Base-by-base conservation (phyloP, 306 rosid genomes). In the Dryas alaskensis region DNA sequence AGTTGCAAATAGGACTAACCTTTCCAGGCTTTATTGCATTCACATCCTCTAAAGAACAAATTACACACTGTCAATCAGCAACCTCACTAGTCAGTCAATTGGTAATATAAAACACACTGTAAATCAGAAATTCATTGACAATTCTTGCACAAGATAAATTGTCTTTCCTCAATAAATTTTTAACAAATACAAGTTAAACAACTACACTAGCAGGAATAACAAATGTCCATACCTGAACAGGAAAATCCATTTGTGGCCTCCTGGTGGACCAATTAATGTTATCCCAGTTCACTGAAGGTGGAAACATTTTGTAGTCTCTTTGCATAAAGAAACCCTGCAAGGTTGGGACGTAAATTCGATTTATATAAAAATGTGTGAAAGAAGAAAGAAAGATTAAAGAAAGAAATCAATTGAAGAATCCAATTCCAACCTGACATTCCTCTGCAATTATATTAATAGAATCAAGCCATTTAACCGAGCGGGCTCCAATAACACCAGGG, bases 231-330 rank as follows among this genome's bases (percentile, higher is more conserved):
- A 93, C 98, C 98, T 94, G 98, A 82, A 94, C 90, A 9, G 98
- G 97, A 80, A 94, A 91, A 81, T 94, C 98, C 98, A 94, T 94
- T 83, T 91, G 97, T 1, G 98, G 96, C 67, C 82, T 87, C 86
- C 98, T 81, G 60, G 84, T 88, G 9, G 92, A 83, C 98, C 98
- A 94, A 79, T 88, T 48, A 50, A 94, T 94, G 70, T 91, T 94
- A 25, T 92, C 92, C 98, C 98, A 94, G 87, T 91, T 77, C 65
- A 94, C 96, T 0, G 95, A 80, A 68, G 98, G 97, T 47, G 98
- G 98, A 84, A 94, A 91, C 96, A 94, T 91, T 87, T 94, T 94
- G 88, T 94, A 94, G 89, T 94, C 98, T 64, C 82, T 91, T 86
- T 94, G 98, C 98, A 91, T 91, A 80, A 94, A 94, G 90, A 94